Evolutionary conservation across 1,139 yeast species (phyloP).

Genomic region (Blastobotrys apis): DNA sequence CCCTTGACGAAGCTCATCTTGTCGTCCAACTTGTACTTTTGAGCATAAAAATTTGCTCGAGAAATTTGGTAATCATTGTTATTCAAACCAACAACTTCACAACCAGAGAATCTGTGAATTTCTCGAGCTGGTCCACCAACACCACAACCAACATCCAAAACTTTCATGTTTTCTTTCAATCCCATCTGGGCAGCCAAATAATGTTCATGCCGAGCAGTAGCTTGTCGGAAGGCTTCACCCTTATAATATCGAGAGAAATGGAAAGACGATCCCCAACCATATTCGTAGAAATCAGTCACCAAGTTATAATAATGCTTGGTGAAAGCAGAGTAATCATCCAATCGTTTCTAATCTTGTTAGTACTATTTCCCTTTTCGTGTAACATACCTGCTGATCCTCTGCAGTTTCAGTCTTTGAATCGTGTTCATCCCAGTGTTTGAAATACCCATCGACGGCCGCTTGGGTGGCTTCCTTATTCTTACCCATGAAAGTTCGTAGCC

Average conservation of each 20-base stretch:
- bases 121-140: slow-evolving; percentile 99
- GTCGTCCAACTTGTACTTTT: slow-evolving; percentile 58
- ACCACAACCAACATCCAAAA: slow-evolving; percentile 98
- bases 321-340: slow-evolving; percentile 60
- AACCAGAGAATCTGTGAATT: slow-evolving; percentile 85
- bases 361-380: too few relatives aligned
- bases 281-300: slow-evolving; percentile 94
- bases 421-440: slow-evolving; percentile 92
- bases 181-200: slow-evolving; percentile 86
- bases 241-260: slow-evolving; percentile 91
- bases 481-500: slow-evolving; percentile 69
- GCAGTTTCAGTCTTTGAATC: slow-evolving; percentile 46
- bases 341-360: too few relatives aligned
- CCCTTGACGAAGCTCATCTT: slow-evolving; percentile 89
- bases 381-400: slow-evolving; percentile 7
- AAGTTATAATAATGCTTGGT: slow-evolving; percentile 96
- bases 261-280: slow-evolving; percentile 99
- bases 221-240: slow-evolving; percentile 93
- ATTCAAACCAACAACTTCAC: slow-evolving; percentile 83
- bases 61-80: slow-evolving; percentile 94
- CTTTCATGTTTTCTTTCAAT: slow-evolving; percentile 72
- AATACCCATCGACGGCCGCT: slow-evolving; percentile 83
- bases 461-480: slow-evolving; percentile 77
- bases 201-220: slow-evolving; percentile 96
- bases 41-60: slow-evolving; percentile 82